Evolutionary conservation across 306 rosid species (phyloP).

Genomic region (Quillaja saponaria): DNA sequence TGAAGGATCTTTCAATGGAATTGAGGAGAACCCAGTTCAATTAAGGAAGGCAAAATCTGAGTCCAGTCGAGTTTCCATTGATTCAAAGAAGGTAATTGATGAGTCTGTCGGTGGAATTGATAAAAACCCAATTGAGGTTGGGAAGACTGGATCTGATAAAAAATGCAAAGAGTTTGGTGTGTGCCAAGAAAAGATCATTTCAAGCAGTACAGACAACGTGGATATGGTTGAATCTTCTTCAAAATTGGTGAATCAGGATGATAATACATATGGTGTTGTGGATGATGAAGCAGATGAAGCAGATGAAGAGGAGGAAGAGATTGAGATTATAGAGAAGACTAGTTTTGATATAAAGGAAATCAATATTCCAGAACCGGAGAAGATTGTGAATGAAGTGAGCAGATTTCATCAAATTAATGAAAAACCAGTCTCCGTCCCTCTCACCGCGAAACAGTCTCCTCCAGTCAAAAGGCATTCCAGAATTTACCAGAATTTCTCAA

Average conservation of each 20-base stretch:
- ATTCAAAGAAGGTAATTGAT: slow-evolving; percentile 29
- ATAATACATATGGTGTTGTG: slow-evolving; percentile 8
- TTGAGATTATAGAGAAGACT: slow-evolving; percentile 40
- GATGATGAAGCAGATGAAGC: slow-evolving; percentile 32
- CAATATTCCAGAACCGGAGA: slow-evolving; percentile 37
- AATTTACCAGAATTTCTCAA: slow-evolving; percentile 35
- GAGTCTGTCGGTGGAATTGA: slow-evolving; percentile 39
- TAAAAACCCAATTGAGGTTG: slow-evolving; percentile 40
- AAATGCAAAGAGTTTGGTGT: slow-evolving; percentile 54
- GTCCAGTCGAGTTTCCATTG: slow-evolving; percentile 26
- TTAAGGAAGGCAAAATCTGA: slow-evolving; percentile 50
- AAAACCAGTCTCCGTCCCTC: slow-evolving; percentile 30
- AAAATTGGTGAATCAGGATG: slow-evolving; percentile 26
- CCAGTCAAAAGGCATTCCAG: slow-evolving; percentile 45
- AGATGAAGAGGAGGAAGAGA: slow-evolving; percentile 30
- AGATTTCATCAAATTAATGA: slow-evolving; percentile 44
- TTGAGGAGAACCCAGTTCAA: slow-evolving; percentile 30
- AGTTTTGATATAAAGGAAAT: slow-evolving; percentile 69
- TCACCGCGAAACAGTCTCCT: slow-evolving; percentile 44
- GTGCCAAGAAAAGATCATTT: slow-evolving; percentile 57
- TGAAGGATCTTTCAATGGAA: slow-evolving; percentile 21
- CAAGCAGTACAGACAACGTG: slow-evolving; percentile 31
- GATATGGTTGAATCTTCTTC: slow-evolving; percentile 32
- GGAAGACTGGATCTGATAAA: slow-evolving; percentile 37
- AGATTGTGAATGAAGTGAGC: slow-evolving; percentile 33